A percentile compares a stretch with the other conserved stretches of the same genome.
phyloP scores from a whole-genome alignment of 192 early-diverging fungal species.

The Coemansia sp. region DNA sequence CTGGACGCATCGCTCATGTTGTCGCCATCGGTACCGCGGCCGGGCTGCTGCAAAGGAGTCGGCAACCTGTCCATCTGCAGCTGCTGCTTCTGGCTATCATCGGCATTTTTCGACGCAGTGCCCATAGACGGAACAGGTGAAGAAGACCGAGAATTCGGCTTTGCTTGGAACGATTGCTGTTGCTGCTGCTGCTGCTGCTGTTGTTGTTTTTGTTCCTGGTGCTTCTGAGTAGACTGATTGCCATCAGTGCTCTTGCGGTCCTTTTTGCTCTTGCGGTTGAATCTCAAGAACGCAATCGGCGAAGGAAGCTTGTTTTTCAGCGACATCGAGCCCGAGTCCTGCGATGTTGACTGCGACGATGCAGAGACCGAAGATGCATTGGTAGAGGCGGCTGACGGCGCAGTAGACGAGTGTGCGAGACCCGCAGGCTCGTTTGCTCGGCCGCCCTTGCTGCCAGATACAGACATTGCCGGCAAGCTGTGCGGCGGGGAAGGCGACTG shows the following conservation, averaged over 20 bases:
- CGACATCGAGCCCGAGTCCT: constrained; percentile 6
- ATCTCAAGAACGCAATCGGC: constrained; percentile 46
- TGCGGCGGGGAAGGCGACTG: constrained; percentile 13
- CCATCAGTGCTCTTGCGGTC: constrained; percentile 17
- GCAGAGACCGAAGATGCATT: constrained; percentile 11
- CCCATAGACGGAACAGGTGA: neutral
- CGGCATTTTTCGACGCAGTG: neutral
- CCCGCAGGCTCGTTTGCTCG: neutral
- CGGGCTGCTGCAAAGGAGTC: neutral
- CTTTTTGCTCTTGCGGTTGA: constrained; percentile 50
- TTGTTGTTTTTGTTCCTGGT: constrained; percentile 7
- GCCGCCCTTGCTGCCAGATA: constrained; percentile 4
- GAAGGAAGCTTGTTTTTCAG: constrained; percentile 45
- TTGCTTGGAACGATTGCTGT: constrained; percentile 2
- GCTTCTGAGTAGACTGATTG: neutral
- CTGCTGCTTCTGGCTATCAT: neutral
- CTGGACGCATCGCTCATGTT: constrained; percentile 22
- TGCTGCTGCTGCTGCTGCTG: constrained; percentile 10
- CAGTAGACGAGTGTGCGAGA: neutral
- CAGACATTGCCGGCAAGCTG: constrained; percentile 1
- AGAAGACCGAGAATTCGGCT: neutral
- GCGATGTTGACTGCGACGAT: neutral
- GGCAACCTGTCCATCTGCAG: neutral
- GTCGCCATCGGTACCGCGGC: neutral
- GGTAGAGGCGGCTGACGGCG: constrained; percentile 2